Conservation (phyloP, 2,329 filamentous ascomycete species). For the Microdochium trichocladiopsis region DNA sequence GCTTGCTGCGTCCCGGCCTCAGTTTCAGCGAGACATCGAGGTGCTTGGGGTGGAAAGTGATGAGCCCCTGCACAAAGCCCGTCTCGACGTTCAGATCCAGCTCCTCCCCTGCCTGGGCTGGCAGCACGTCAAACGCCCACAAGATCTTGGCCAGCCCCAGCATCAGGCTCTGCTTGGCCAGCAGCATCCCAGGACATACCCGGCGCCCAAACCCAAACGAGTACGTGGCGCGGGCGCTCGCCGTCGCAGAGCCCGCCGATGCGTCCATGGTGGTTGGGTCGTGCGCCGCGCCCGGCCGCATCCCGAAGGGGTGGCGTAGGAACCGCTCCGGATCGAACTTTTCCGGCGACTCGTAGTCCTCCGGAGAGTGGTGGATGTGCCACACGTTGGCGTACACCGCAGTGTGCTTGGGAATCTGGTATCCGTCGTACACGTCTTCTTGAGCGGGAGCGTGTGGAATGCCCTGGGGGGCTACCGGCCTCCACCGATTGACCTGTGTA, state of each 20-base stretch:
- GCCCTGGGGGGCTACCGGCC: background rate
- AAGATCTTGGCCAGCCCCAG: background rate
- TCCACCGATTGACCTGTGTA: background rate
- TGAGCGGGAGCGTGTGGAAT: background rate
- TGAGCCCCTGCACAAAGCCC: background rate
- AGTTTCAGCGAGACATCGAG: background rate
- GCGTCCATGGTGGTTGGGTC: background rate
- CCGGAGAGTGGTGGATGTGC: background rate
- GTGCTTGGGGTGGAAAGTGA: background rate
- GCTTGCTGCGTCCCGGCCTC: background rate
- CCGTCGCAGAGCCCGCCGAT: background rate
- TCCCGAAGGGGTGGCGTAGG: background rate
- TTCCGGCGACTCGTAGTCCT: background rate
- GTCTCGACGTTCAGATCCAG: background rate
- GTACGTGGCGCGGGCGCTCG: background rate
- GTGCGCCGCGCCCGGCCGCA: background rate
- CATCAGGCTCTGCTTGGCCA: background rate
- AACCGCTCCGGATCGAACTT: background rate
- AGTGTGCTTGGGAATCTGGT: background rate
- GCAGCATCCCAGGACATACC: background rate
- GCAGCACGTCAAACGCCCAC: background rate
- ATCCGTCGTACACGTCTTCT: background rate
- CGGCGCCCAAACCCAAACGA: background rate
- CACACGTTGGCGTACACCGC: background rate
- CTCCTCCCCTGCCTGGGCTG: background rate